These are phyloP conservation scores for Pseudogymnoascus sp. DNA, from an alignment of 2,329 filamentous ascomycete species.

Conservation along the genomic window DNA sequence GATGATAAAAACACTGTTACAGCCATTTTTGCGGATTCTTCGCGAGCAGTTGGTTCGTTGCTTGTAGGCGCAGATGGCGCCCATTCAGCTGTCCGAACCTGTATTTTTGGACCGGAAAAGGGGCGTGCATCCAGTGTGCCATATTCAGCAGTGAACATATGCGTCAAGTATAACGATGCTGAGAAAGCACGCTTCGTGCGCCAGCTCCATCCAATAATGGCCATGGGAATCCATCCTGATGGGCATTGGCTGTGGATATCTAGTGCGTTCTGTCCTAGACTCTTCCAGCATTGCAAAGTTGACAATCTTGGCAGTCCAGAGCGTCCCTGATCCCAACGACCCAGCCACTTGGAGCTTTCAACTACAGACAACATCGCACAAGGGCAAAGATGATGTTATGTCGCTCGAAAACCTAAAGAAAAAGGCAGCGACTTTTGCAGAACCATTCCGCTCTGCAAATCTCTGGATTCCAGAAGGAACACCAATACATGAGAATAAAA, in stretches of 20 bases:
- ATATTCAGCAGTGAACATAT: neutral
- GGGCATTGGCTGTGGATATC: slow-evolving; percentile 5
- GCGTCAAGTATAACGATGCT: slow-evolving; percentile 2
- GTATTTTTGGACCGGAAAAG: neutral
- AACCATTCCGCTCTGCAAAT: slow-evolving; percentile 20
- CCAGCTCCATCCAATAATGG: neutral
- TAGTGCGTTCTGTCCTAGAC: neutral
- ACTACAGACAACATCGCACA: slow-evolving; percentile 22
- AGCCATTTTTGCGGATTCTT: slow-evolving; percentile 30
- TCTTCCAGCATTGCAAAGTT: neutral
- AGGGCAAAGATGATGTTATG: slow-evolving; percentile 13
- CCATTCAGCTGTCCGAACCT: slow-evolving; percentile 26
- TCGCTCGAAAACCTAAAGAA: slow-evolving; percentile 17
- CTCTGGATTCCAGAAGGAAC: slow-evolving; percentile 17
- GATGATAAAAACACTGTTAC: slow-evolving; percentile 22
- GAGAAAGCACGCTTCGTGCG: neutral
- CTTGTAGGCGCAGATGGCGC: slow-evolving; percentile 32
- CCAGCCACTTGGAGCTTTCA: slow-evolving; percentile 24
- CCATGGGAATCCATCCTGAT: neutral
- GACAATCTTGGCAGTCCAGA: slow-evolving; percentile 10
- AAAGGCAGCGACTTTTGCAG: slow-evolving; percentile 17
- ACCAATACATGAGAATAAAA: slow-evolving; percentile 19
- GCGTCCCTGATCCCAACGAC: slow-evolving; percentile 17
- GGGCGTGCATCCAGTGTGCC: neutral
- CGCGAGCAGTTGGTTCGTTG: slow-evolving; percentile 25